Evolutionary conservation across 345 rosid species (phyloP).

Genomic region (Raphanus sativus): DNA sequence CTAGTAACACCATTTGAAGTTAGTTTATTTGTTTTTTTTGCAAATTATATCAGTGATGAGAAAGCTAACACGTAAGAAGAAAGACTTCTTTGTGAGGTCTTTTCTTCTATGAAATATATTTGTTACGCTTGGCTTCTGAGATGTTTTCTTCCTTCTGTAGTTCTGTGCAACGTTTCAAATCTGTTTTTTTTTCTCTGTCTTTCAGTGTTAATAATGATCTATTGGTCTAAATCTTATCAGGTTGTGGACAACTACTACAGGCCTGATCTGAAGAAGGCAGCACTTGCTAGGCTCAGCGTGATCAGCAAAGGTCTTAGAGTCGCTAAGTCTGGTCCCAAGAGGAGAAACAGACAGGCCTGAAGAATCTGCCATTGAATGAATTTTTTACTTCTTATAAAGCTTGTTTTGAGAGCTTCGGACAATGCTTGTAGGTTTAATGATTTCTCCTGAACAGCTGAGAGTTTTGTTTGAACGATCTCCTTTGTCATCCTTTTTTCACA

Average conservation of each 20-base stretch:
- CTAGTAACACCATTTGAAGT: not conserved
- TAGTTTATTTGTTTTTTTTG: not conserved
- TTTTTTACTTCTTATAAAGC: not conserved
- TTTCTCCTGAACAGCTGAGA: constrained; percentile 20
- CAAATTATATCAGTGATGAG: not conserved
- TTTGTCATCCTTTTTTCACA: no score
- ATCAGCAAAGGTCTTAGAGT: not conserved
- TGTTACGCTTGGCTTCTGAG: constrained; percentile 38
- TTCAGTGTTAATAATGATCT: not conserved
- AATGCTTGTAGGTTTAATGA: constrained; percentile 22
- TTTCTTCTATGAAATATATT: not conserved
- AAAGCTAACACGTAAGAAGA: not conserved
- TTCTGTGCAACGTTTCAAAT: no score
- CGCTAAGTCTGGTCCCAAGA: not conserved
- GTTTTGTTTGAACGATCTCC: constrained; percentile 19
- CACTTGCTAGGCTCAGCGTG: not conserved
- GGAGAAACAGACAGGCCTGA: constrained; percentile 48
- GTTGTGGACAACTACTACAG: not conserved
- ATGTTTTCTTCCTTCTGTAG: not conserved
- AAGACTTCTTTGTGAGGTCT: not conserved
- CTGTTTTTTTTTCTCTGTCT: not conserved
- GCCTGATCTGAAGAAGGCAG: not conserved
- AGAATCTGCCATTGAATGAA: not conserved
- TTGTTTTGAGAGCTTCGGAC: constrained; percentile 10
- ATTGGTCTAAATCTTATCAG: not conserved